Conservation (phyloP, 78 protist species). For the Dictyostelium capitatum region DNA sequence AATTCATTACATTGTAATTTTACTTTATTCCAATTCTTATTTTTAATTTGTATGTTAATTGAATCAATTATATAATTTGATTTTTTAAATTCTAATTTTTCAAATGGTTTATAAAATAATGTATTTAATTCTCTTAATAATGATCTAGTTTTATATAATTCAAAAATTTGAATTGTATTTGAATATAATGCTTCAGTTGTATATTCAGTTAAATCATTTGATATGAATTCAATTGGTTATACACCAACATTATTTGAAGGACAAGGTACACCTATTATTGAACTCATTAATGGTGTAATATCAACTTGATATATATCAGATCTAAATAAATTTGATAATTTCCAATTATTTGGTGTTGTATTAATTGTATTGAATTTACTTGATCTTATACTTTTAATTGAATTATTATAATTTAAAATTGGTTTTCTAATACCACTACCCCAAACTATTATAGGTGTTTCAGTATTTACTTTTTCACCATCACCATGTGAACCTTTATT, state of each 20-base stretch:
- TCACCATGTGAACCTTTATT: conserved; percentile 93
- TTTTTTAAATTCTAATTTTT: conserved; percentile 11
- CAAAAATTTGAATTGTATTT: conserved; percentile 81
- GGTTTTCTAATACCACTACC: conserved; percentile 91
- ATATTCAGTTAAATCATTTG: background rate
- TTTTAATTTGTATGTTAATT: background rate
- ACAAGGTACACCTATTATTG: conserved; percentile 86
- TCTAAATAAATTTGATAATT: conserved; percentile 7
- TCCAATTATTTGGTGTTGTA: conserved; percentile 80
- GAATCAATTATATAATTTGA: background rate
- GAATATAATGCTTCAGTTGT: conserved; percentile 49
- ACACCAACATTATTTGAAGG: conserved; percentile 92
- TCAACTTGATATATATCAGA: conserved; percentile 92
- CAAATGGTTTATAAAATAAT: conserved; percentile 52
- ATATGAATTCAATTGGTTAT: conserved; percentile 84
- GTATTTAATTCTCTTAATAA: background rate
- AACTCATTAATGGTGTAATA: conserved; percentile 88
- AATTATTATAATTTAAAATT: background rate
- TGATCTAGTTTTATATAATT: conserved; percentile 53
- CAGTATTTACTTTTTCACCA: conserved; percentile 91
- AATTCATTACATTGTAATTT: conserved; percentile 26
- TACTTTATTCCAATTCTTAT: conserved; percentile 44
- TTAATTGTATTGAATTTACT: background rate
- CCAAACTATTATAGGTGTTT: conserved; percentile 93
- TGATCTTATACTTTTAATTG: conserved; percentile 51